phyloP scores from a whole-genome alignment of 2,329 filamentous ascomycete genomes.

The Fusarium sp. region DNA sequence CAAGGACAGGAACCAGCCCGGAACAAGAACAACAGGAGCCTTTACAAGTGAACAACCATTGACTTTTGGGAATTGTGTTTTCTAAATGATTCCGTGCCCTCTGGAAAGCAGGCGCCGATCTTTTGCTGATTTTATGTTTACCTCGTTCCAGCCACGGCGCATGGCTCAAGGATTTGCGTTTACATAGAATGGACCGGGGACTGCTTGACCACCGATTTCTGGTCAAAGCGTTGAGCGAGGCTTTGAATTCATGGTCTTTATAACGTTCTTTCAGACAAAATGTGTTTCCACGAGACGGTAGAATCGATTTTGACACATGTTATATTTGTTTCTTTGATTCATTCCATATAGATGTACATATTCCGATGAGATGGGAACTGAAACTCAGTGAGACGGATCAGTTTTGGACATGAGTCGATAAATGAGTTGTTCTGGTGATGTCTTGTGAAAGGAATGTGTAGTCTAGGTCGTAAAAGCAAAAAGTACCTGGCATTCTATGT shows the following conservation, averaged over 20 bases:
- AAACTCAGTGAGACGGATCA: neutral
- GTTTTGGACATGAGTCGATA: neutral
- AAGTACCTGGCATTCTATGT: neutral
- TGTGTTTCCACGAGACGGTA: neutral
- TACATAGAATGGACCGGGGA: neutral
- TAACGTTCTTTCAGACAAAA: neutral
- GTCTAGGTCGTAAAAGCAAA: neutral
- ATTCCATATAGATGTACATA: conserved; percentile 4
- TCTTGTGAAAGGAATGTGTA: neutral
- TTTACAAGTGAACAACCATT: conserved; percentile 3
- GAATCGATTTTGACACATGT: conserved; percentile 5
- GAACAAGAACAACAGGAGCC: neutral
- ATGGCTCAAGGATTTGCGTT: conserved; percentile 5
- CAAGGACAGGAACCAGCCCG: conserved; percentile 10
- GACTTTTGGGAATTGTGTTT: neutral
- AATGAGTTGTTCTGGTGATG: conserved; percentile 1
- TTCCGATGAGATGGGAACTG: neutral
- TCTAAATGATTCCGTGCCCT: neutral
- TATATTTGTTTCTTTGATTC: neutral
- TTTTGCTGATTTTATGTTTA: conserved; percentile 5
- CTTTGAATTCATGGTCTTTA: neutral
- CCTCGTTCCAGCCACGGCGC: neutral
- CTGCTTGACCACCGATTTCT: neutral
- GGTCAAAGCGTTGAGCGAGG: neutral
- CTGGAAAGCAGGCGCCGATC: neutral